Evolutionary conservation across 352 stramenopile species (phyloP).

Genomic region (Pythium coloratum): DNA sequence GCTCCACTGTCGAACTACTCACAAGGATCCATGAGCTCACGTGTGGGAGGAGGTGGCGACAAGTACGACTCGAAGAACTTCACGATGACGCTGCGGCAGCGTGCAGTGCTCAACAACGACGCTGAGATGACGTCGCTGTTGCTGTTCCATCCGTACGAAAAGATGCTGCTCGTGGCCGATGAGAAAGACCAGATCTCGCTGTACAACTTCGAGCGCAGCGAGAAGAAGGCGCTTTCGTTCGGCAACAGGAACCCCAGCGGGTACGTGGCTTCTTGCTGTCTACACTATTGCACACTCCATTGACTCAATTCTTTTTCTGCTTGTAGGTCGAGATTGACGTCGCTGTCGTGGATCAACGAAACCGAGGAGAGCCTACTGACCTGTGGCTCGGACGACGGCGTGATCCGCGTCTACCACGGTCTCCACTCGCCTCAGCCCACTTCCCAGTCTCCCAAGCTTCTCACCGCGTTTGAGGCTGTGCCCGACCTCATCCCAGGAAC

Average conservation of each 20-base stretch:
- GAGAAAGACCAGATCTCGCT: conserved; percentile 93
- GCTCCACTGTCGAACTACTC: conserved; percentile 10
- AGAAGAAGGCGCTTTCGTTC: conserved; percentile 81
- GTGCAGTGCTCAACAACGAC: conserved; percentile 90
- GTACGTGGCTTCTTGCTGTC: conserved; percentile 38
- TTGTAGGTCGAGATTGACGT: conserved; percentile 88
- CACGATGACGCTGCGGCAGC: conserved; percentile 89
- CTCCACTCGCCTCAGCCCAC: conserved; percentile 57
- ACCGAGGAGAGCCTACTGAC: conserved; percentile 91
- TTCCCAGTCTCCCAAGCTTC: conserved; percentile 62
- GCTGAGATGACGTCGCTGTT: conserved; percentile 95
- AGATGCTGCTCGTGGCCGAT: conserved; percentile 94
- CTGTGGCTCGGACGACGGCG: conserved; percentile 95
- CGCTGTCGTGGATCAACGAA: conserved; percentile 97
- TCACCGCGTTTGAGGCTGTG: conserved; percentile 92
- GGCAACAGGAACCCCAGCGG: conserved; percentile 82
- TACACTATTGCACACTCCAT: neutral
- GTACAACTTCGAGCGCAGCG: conserved; percentile 94
- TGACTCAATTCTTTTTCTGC: neutral
- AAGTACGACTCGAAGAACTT: conserved; percentile 76
- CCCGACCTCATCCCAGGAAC: conserved; percentile 91
- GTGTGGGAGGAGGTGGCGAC: conserved; percentile 31
- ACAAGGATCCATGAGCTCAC: conserved; percentile 23
- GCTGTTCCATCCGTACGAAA: conserved; percentile 96
- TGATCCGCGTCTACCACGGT: conserved; percentile 95